Evolutionary conservation across 176 grass and related monocot genomes (phyloP).

Genomic region (Cocos nucifera): DNA sequence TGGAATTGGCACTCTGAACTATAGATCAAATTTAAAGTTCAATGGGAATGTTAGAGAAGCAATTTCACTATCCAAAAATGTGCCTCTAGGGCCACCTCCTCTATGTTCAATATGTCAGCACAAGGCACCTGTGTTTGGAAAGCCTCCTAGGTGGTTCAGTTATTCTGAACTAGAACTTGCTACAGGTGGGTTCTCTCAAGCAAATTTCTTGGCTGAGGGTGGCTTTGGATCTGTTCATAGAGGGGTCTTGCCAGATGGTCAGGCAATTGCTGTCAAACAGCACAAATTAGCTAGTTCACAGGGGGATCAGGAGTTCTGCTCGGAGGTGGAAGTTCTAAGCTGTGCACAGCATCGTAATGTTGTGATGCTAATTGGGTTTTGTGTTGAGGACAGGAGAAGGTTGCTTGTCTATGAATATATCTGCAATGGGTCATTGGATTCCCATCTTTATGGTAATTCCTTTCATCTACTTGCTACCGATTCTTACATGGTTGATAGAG

Average conservation of each 20-base stretch:
- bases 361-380: constrained; percentile 98
- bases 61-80: constrained; percentile 61
- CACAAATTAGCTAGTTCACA: constrained; percentile 97
- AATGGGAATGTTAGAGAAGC: constrained; percentile 87
- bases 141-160: constrained; percentile 93
- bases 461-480: background rate
- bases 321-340: constrained; percentile 96
- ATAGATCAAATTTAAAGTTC: constrained; percentile 70
- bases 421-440: constrained; percentile 96
- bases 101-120: constrained; percentile 97
- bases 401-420: constrained; percentile 98
- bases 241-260: constrained; percentile 85
- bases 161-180: constrained; percentile 93
- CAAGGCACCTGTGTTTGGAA: constrained; percentile 91
- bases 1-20: constrained; percentile 57
- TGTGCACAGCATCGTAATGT: constrained; percentile 98
- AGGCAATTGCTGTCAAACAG: constrained; percentile 95
- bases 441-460: constrained; percentile 87
- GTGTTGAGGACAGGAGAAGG: constrained; percentile 92
- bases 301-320: constrained; percentile 95
- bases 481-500: no score
- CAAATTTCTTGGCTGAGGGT: constrained; percentile 96
- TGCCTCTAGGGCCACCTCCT: constrained; percentile 83
- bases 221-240: constrained; percentile 98
- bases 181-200: constrained; percentile 83